These are phyloP conservation scores for Colletotrichum sp. DNA, from an alignment of 2,329 filamentous ascomycete genomes.

Conservation along the genomic window DNA sequence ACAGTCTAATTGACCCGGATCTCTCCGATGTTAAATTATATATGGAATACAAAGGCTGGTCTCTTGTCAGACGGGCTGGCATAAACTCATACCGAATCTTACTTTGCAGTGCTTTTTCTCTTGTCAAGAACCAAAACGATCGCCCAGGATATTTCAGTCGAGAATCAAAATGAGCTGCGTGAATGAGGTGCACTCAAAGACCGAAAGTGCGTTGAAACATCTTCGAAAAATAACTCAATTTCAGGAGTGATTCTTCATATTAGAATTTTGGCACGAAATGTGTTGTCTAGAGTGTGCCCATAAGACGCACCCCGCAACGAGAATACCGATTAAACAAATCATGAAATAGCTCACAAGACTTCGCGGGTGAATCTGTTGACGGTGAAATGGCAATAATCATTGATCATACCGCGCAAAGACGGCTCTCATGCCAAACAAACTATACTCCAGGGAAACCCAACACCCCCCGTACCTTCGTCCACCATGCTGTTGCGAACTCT, in stretches of 20 bases:
- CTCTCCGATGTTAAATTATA: background rate
- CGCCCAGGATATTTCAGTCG: background rate
- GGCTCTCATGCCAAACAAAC: accelerated
- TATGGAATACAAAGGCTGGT: background rate
- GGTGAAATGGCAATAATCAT: no score
- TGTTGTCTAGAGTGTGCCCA: no score
- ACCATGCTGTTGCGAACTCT: background rate
- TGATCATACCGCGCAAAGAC: background rate
- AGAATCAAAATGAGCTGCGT: background rate
- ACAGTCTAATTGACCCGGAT: background rate
- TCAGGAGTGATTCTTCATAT: no score
- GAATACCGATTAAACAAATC: background rate
- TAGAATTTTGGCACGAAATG: no score
- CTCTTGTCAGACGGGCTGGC: background rate
- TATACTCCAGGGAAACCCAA: background rate
- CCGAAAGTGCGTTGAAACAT: accelerated
- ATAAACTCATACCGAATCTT: background rate
- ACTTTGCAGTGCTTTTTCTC: background rate
- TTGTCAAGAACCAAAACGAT: background rate
- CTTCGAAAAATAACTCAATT: background rate
- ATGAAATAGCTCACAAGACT: background rate
- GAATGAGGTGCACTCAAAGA: background rate
- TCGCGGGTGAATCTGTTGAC: no score
- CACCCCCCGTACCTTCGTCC: background rate
- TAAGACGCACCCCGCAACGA: no score